phyloP scores from a whole-genome alignment of 495 filamentous ascomycete species.

The Oidiodendron maius region DNA sequence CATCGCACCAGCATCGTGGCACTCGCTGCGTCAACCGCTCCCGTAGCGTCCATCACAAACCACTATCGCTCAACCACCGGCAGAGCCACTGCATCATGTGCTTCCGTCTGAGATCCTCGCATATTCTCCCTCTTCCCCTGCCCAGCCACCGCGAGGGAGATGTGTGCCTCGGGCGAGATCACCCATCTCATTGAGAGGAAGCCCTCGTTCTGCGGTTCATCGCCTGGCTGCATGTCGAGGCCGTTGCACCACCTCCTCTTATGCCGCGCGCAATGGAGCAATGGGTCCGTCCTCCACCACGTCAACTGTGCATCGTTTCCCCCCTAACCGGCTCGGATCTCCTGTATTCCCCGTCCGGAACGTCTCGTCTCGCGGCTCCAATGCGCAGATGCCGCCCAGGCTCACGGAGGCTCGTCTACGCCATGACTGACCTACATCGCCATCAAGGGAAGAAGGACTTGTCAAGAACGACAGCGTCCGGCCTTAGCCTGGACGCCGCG shows the following conservation, averaged over 20 bases:
- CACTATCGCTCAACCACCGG: no score
- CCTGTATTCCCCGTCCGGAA: not conserved
- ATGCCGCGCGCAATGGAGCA: no score
- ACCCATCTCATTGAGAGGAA: not conserved
- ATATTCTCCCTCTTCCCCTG: not conserved
- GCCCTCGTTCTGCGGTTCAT: no score
- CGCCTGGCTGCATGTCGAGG: constrained; percentile 15
- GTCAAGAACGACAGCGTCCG: not conserved
- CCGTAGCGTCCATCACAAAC: no score
- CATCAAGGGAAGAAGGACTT: no score
- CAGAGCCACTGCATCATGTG: no score
- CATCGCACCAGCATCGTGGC: no score
- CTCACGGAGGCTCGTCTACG: not conserved
- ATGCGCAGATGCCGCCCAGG: not conserved
- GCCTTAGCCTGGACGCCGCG: not conserved
- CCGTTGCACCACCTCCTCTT: no score
- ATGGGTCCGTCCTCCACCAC: no score
- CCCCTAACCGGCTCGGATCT: constrained; percentile 9
- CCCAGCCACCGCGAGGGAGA: not conserved
- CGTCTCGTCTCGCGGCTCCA: constrained; percentile 8
- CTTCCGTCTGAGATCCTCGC: not conserved
- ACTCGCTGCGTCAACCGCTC: no score
- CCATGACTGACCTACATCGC: constrained; percentile 6
- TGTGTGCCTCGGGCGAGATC: not conserved
- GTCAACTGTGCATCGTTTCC: no score